A percentile compares a stretch with the other conserved stretches of the same genome.
Evolutionary conservation across 2,329 filamentous ascomycete species (phyloP).

Genomic region (Cadophora luteo-olivacea): DNA sequence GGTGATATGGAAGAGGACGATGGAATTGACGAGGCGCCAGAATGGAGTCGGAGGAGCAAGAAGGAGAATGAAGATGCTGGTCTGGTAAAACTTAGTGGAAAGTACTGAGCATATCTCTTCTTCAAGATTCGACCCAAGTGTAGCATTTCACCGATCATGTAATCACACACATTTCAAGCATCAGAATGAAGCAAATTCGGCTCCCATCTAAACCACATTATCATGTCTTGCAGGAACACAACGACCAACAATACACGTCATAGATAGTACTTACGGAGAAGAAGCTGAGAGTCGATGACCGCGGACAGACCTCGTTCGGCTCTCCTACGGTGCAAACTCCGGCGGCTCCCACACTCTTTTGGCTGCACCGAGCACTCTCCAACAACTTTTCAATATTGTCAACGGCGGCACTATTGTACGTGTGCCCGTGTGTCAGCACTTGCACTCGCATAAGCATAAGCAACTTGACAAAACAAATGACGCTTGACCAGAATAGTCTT

Average conservation of each 20-base stretch:
- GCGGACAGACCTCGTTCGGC: neutral
- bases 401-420: neutral
- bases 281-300: neutral
- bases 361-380: neutral
- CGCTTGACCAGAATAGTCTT: neutral
- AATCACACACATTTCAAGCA: neutral
- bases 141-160: neutral
- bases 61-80: constrained; percentile 62
- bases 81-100: constrained; percentile 53
- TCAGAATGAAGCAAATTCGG: neutral
- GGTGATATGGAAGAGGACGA: constrained; percentile 67
- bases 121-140: neutral
- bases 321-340: neutral
- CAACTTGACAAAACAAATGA: neutral
- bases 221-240: neutral
- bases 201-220: neutral
- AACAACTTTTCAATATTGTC: neutral
- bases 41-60: constrained; percentile 63
- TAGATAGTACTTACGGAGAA: neutral
- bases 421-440: neutral
- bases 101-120: constrained; percentile 31
- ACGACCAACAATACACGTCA: neutral
- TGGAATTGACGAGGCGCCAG: constrained; percentile 64
- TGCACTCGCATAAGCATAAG: neutral
- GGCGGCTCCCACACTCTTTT: neutral